A percentile compares a stretch with the other conserved stretches of the same genome.
These are phyloP conservation scores for Adansonia digitata DNA, from an alignment of 345 rosid genomes.

Conservation along the genomic window DNA sequence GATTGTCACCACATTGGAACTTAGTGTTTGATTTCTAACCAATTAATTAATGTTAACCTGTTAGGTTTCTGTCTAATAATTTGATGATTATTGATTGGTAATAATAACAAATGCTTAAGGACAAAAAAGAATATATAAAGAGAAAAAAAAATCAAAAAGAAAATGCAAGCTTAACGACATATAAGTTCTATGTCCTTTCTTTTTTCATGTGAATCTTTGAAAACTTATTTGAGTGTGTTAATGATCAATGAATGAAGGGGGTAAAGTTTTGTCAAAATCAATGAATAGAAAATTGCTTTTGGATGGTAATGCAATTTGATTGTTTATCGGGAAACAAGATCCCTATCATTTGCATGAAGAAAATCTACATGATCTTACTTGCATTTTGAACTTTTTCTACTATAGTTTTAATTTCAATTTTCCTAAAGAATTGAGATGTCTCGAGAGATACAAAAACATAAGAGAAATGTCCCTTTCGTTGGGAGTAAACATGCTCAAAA, in stretches of 20 bases:
- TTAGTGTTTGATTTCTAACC: neutral
- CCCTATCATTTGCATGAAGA: conserved; percentile 14
- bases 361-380: conserved; percentile 2
- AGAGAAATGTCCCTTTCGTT: neutral
- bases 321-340: conserved; percentile 12
- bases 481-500: too few relatives aligned
- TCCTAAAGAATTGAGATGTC: neutral
- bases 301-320: conserved; percentile 16
- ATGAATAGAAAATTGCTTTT: conserved; percentile 14
- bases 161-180: too few relatives aligned
- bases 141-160: neutral
- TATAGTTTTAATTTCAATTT: neutral
- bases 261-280: neutral
- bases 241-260: neutral
- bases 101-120: neutral
- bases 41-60: neutral
- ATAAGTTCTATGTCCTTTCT: too few relatives aligned
- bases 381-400: neutral
- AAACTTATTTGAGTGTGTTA: neutral
- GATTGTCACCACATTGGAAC: neutral
- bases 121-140: neutral
- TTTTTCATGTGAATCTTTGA: too few relatives aligned
- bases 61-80: neutral
- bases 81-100: too few relatives aligned
- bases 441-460: neutral